Evolutionary conservation across 495 filamentous ascomycete genomes (phyloP).

Genomic region (Cudoniella acicularis): DNA sequence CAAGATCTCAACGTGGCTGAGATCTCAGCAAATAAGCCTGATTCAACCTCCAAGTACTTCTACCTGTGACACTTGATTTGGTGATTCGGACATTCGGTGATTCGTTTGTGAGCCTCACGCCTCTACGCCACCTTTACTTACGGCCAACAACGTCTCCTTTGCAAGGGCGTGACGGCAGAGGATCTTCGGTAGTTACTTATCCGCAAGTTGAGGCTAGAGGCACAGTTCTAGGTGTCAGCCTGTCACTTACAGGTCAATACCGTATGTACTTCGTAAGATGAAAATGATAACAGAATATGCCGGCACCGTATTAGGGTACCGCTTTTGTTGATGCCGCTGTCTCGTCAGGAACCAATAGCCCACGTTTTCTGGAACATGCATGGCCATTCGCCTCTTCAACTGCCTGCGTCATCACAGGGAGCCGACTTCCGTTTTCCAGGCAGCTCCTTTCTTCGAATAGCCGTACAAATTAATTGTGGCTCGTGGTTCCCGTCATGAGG

Average conservation of each 20-base stretch:
- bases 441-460: background rate
- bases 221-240: too few species aligned
- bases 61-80: too few species aligned
- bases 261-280: too few species aligned
- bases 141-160: background rate
- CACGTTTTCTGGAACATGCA: background rate
- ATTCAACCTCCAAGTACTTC: too few species aligned
- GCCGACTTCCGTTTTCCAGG: background rate
- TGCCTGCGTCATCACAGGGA: background rate
- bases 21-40: background rate
- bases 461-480: background rate
- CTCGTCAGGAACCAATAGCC: background rate
- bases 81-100: background rate
- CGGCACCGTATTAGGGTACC: background rate
- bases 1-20: background rate
- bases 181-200: background rate
- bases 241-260: too few species aligned
- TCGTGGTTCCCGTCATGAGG: background rate
- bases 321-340: background rate
- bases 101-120: background rate
- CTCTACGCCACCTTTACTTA: background rate
- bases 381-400: background rate
- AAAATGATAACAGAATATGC: background rate
- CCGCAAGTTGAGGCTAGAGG: background rate
- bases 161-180: background rate